Conservation (phyloP, 2,329 filamentous ascomycete genomes). For the Beauveria pseudobassiana region DNA sequence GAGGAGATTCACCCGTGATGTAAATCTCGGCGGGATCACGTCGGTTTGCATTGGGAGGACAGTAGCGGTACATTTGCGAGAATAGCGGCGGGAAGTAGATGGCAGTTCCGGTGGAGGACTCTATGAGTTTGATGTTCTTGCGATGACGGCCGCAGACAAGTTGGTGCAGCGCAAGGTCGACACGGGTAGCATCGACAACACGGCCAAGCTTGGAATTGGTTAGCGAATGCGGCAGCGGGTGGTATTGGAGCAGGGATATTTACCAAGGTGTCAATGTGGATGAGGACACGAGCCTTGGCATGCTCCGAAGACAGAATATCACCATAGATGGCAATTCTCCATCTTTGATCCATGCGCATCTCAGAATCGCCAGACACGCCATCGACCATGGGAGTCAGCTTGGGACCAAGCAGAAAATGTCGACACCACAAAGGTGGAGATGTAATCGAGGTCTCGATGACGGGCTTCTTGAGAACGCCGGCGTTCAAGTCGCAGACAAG, state of each 20-base stretch:
- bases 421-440: conserved; percentile 84
- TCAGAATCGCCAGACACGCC: conserved; percentile 70
- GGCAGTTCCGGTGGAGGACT: conserved; percentile 88
- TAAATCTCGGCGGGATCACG: conserved; percentile 86
- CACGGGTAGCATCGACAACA: conserved; percentile 68
- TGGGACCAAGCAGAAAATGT: conserved; percentile 90
- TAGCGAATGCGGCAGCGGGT: conserved; percentile 12
- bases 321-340: conserved; percentile 89
- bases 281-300: conserved; percentile 89
- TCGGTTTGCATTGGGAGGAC: conserved; percentile 70
- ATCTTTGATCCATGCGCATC: conserved; percentile 80
- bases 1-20: conserved; percentile 82
- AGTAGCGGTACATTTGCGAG: conserved; percentile 84
- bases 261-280: conserved; percentile 95
- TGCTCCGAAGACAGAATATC: conserved; percentile 94
- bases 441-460: conserved; percentile 81
- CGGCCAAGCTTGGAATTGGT: conserved; percentile 51
- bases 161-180: conserved; percentile 84
- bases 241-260: conserved; percentile 3
- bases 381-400: conserved; percentile 70
- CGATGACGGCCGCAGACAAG: conserved; percentile 87
- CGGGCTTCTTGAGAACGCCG: conserved; percentile 63
- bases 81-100: conserved; percentile 98
- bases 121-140: conserved; percentile 97
- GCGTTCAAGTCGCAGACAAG: conserved; percentile 69